phyloP scores from a whole-genome alignment of 306 rosid genomes.

The Lotus japonicus region DNA sequence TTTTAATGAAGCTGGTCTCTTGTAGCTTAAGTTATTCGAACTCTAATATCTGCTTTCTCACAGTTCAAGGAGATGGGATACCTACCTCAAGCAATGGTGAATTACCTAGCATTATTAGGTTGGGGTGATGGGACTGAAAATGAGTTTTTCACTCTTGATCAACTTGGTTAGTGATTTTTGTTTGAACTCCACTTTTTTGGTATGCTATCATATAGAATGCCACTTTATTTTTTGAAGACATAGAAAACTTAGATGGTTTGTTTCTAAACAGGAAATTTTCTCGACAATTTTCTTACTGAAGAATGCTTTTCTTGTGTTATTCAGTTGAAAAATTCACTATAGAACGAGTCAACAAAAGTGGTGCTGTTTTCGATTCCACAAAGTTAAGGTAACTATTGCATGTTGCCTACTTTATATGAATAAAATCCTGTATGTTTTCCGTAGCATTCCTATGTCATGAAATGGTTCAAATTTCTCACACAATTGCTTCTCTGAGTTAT shows the following conservation, averaged over 20 bases:
- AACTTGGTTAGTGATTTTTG: conserved; percentile 66
- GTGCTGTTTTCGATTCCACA: conserved; percentile 79
- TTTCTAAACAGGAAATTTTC: not conserved
- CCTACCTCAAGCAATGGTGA: conserved; percentile 85
- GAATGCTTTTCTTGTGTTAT: conserved; percentile 11
- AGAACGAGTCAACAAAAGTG: conserved; percentile 83
- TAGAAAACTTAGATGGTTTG: not conserved
- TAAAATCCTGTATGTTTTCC: not conserved
- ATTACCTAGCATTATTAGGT: conserved; percentile 92
- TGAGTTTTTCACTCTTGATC: conserved; percentile 72
- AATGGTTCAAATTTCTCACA: not conserved
- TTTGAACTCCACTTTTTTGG: conserved; percentile 3
- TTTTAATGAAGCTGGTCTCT: not conserved
- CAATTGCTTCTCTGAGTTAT: not conserved
- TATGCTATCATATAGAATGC: not conserved
- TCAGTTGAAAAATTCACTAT: conserved; percentile 88
- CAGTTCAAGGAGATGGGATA: conserved; percentile 99
- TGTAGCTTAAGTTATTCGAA: conserved; percentile 1
- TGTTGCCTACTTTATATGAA: not conserved
- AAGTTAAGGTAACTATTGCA: conserved; percentile 52
- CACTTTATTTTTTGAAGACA: too few species aligned
- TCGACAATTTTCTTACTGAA: conserved; percentile 8
- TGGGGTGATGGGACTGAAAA: conserved; percentile 99
- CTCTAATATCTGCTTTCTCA: conserved; percentile 16
- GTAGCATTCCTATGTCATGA: not conserved